Base-by-base conservation (phyloP, 495 filamentous ascomycete species). In the Hypomontagnella monticulosa region DNA sequence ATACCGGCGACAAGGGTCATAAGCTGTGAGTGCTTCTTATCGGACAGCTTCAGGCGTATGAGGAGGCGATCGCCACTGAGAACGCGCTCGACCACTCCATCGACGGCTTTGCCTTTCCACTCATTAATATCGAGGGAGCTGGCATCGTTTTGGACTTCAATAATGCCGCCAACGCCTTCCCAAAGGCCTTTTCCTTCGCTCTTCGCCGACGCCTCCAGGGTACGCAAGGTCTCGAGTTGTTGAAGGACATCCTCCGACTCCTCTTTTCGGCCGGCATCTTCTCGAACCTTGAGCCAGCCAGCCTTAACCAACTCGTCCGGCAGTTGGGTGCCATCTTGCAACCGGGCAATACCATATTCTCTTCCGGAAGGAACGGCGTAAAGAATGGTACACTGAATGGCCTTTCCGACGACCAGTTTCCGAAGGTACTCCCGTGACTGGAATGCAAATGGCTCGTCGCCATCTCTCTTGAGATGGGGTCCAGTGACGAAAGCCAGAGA, bases 341-440 rank as follows among this genome's bases (percentile, higher is more conserved):
- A 81, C 18, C 79, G 83, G 51, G 94, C 85, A 58, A 83, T 83
- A 47, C 95, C 96, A 75, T 97, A 98, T 70, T 98, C 95, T 41
- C 92, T 88, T 56, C 91, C 91, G 43, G 88, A 90, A 40, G 95
- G 92, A 49, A 97, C 89, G 38, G 85, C 88, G 79, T 98, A 83
- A 36, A 93, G 79, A 27, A 93, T 83, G 30, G 86, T 83, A 84
- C 95, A 97, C 70, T 92, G 88, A 56, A 99, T 78, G 10, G 88
- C 84, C 73, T 96, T 96, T 60, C 93, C 93, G 55, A 99, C 92
- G 7, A 89, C 80, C 40, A 92, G 78, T 47, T 89, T 88, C 56
- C 96, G 88, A 32, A 98, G 85, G 73, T 89, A 94, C 73, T 99
- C 95, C 54, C 96, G 91, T 41, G 96, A 96, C 76, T 93, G 88